Conservation (phyloP, 805 yeast species). For the Kodamaea kaohsiungensis region DNA sequence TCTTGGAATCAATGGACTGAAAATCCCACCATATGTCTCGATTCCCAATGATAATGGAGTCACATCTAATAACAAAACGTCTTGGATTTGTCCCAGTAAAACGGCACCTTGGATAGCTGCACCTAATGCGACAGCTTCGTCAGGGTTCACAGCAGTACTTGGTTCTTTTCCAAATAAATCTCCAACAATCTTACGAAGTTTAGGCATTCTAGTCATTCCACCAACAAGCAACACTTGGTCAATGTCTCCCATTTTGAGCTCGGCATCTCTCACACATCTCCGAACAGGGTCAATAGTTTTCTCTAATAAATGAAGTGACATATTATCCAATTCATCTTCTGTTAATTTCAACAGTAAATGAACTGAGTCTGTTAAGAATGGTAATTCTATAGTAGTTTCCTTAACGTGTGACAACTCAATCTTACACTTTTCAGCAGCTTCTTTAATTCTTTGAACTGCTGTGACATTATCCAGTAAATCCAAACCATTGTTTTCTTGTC, state of each 20-base stretch:
- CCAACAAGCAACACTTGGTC: constrained; percentile 81
- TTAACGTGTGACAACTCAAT: constrained; percentile 70
- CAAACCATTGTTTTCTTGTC: constrained; percentile 49
- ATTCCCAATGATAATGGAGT: constrained; percentile 52
- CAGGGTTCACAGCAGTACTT: constrained; percentile 79
- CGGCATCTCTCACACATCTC: constrained; percentile 75
- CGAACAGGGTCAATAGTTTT: constrained; percentile 73
- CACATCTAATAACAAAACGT: constrained; percentile 29
- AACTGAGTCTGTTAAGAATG: constrained; percentile 63
- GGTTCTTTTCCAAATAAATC: constrained; percentile 63
- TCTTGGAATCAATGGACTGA: constrained; percentile 75
- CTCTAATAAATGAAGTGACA: constrained; percentile 66
- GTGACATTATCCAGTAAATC: constrained; percentile 53
- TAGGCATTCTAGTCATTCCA: constrained; percentile 92
- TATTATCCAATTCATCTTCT: constrained; percentile 65
- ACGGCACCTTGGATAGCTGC: constrained; percentile 34
- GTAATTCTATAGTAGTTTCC: constrained; percentile 63
- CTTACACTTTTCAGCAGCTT: constrained; percentile 76
- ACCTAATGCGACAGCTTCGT: constrained; percentile 38
- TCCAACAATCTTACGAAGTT: constrained; percentile 63
- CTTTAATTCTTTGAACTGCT: constrained; percentile 75
- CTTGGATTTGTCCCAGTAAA: constrained; percentile 26
- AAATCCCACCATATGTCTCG: constrained; percentile 83
- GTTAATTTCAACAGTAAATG: constrained; percentile 61
- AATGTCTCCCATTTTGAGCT: constrained; percentile 59